A percentile compares a stretch with the other conserved stretches of the same genome.
Evolutionary conservation across 1,284 basidiomycete genomes (phyloP).

Genomic region (Lentinula novae-zelandiae): DNA sequence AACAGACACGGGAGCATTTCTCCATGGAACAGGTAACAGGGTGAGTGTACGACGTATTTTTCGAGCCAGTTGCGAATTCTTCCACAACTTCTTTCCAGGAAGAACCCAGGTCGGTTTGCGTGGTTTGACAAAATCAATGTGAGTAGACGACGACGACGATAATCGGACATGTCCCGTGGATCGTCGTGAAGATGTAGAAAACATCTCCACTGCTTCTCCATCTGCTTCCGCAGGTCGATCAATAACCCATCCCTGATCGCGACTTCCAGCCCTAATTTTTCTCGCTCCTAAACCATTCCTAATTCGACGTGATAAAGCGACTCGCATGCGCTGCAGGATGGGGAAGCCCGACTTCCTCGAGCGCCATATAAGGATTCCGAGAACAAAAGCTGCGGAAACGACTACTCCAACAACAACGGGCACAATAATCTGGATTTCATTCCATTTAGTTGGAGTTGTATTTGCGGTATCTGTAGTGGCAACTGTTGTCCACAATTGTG

Average conservation of each 20-base stretch:
- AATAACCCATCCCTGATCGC: conserved; percentile 13
- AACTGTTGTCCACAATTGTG: neutral
- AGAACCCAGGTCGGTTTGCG: conserved; percentile 10
- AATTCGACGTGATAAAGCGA: neutral
- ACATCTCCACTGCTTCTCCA: conserved; percentile 4
- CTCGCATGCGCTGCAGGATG: neutral
- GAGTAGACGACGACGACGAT: conserved; percentile 12
- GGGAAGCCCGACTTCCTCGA: neutral
- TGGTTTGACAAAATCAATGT: neutral
- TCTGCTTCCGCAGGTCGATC: conserved; percentile 9
- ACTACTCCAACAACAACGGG: conserved; percentile 8
- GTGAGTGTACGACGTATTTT: neutral
- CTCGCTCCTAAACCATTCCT: conserved; percentile 7
- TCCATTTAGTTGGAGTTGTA: neutral
- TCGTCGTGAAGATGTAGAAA: conserved; percentile 8
- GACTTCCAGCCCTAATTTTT: conserved; percentile 10
- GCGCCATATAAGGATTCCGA: conserved; percentile 1
- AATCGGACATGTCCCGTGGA: conserved; percentile 14
- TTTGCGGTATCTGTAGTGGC: neutral
- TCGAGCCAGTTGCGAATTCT: conserved; percentile 4
- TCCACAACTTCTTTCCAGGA: conserved; percentile 13
- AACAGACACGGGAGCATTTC: conserved; percentile 17
- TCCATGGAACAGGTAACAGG: conserved; percentile 20
- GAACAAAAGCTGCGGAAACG: conserved; percentile 28
- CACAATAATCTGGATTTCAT: neutral